Base-by-base conservation (phyloP, 2,329 filamentous ascomycete genomes). In the Endothia cerciana region DNA sequence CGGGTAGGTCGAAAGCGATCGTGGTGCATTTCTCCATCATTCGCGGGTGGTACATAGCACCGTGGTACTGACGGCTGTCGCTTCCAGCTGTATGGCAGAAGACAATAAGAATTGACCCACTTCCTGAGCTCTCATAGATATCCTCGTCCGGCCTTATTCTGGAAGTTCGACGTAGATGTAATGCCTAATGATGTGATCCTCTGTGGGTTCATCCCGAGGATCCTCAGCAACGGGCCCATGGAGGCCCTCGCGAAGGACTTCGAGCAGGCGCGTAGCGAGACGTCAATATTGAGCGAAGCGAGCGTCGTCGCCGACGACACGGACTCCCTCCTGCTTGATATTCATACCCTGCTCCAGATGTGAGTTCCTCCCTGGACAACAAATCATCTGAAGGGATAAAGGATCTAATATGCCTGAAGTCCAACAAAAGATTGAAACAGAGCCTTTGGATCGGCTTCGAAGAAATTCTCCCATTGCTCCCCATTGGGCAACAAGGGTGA, bases 1-100 rank as follows among this genome's bases (percentile, higher is more conserved):
- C 81, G 0, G 82, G 82, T 11, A 84, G 74, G 70, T 84, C 82
- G 57, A 84, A 82, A 1, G 80, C 80, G 55, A 78, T 79, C 81
- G 84, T 84, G 25, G 76, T 79, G 64, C 80, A 82, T 62, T 75
- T 79, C 71, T 81, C 77, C 25, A 78, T 74, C 79, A 82, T 82
- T 15, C 75, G 73, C 36, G 73, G 65, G 64, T 83, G 77, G 64
- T 83, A 84, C 80, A 85, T 79, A 2, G 84, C 81, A 25, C 82
- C 81, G 62, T 84, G 82, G 62, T 83, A 84, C 70, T 84, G 81
- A 36, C 82, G 72, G 36, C 76, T 75, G 67, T 84, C 82, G 59
- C 78, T 79, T 2, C 81, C 81, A 17, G 80, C 80, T 0, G 79
- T 81, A 66, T 82, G 80, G 5, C 79, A 71, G 68, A 82, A 81